Evolutionary conservation across 2,329 filamentous ascomycete species (phyloP).

Genomic region (Diaporthe longicolla): DNA sequence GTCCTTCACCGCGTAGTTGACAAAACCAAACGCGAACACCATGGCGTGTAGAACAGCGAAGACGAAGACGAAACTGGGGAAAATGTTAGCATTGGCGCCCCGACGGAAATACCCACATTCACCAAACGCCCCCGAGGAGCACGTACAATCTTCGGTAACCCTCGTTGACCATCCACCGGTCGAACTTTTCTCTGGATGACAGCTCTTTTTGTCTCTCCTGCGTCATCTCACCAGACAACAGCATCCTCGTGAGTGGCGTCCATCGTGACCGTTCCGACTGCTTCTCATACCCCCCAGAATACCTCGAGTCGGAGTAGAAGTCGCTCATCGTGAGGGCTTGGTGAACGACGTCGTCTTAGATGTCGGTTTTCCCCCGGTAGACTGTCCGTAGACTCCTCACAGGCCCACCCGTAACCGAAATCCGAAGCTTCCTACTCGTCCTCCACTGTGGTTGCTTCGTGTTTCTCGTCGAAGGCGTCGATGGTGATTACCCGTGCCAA

Average conservation of each 20-base stretch:
- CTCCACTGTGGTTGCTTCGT: conserved; percentile 11
- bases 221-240: conserved; percentile 86
- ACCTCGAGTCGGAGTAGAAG: conserved; percentile 51
- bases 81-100: conserved; percentile 43
- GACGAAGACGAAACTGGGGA: conserved; percentile 77
- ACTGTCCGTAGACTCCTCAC: conserved; percentile 43
- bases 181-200: conserved; percentile 79
- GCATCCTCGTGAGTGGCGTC: conserved; percentile 85
- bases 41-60: conserved; percentile 81
- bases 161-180: conserved; percentile 92
- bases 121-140: background rate
- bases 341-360: conserved; percentile 39
- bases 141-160: conserved; percentile 84
- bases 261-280: conserved; percentile 82
- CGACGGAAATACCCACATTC: conserved; percentile 38
- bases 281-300: conserved; percentile 55
- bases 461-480: conserved; percentile 3
- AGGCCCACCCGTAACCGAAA: conserved; percentile 39
- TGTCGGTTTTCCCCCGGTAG: conserved; percentile 28
- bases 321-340: conserved; percentile 49
- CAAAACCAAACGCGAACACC: conserved; percentile 84
- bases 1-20: conserved; percentile 85
- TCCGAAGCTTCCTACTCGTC: conserved; percentile 7
- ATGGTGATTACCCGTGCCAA: background rate
- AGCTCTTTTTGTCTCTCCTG: conserved; percentile 79